Evolutionary conservation across 2,329 filamentous ascomycete genomes (phyloP), one percentile per base, ranked within the genome.

Genomic region (Stagonosporopsis rhizophila): DNA sequence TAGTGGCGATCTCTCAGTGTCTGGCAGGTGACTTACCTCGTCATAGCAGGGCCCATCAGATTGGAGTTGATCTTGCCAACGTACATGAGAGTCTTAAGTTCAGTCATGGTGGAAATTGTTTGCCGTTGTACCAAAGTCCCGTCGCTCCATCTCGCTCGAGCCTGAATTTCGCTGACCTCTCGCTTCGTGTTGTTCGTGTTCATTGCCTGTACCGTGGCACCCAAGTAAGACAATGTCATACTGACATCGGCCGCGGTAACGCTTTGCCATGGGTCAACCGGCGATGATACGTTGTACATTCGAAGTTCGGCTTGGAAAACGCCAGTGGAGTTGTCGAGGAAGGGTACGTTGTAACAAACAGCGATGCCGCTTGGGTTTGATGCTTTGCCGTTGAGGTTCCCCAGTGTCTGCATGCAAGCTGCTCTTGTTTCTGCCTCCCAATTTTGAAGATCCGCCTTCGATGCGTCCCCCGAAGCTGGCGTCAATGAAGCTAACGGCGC

Each of bases 331-430:
- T 84, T 85, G 77, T 94, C 84, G 54, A 92, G 82, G 35, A 85
- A 85, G 0, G 88, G 87, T 22, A 96, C 76, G 72, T 95, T 96
- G 79, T 94, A 95, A 82, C 91, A 96, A 44, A 91, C 85, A 56
- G 88, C 89, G 44, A 91, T 85, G 46, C 91, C 91, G 9, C 89
- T 89, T 5, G 89, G 89, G 64, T 93, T 94, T 22, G 84, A 83
- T 38, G 87, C 84, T 57, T 82, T 78, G 11, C 76, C 77, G 14
- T 80, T 78, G 44, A 92, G 80, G 23, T 76, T 72, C 2, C 75
- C 72, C 17, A 95, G 79, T 8, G 84, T 81, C 20, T 77, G 67
- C 40, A 77, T 78, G 74, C 91, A 95, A 20, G 87, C 87, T 11
- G 77, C 52, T 47, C 69, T 64, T n/a, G 76, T 77, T 41, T 77